A percentile compares a stretch with the other conserved stretches of the same genome.
Evolutionary conservation across 352 stramenopile genomes (phyloP).

Genomic region (Globisporangium nunn): DNA sequence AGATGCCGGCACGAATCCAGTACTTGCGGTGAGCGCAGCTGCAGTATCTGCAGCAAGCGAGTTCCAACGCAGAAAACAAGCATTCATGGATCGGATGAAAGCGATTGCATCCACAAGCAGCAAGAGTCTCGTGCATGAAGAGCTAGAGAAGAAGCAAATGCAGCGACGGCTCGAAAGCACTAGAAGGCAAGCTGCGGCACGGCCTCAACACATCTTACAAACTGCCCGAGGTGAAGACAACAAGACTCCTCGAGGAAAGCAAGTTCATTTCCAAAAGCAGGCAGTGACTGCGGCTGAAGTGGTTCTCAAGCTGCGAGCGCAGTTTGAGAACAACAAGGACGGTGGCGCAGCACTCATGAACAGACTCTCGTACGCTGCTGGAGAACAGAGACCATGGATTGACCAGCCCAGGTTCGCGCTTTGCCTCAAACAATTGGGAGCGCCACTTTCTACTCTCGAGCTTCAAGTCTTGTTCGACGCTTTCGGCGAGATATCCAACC

Average conservation of each 20-base stretch:
- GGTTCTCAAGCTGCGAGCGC: constrained; percentile 12
- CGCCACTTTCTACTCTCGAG: constrained; percentile 17
- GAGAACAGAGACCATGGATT: constrained; percentile 9
- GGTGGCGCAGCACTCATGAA: constrained; percentile 10
- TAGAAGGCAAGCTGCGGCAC: background rate
- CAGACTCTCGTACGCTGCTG: constrained; percentile 12
- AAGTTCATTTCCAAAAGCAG: constrained; percentile 14
- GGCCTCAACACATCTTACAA: background rate
- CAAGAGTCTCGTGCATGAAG: constrained; percentile 70
- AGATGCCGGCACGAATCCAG: background rate
- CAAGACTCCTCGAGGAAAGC: constrained; percentile 13
- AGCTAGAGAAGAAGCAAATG: constrained; percentile 44
- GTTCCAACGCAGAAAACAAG: constrained; percentile 63
- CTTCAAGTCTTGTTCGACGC: constrained; percentile 18
- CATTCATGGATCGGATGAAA: constrained; percentile 75
- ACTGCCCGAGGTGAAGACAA: background rate
- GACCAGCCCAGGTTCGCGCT: constrained; percentile 21
- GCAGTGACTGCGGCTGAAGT: constrained; percentile 3
- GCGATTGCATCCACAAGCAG: constrained; percentile 50
- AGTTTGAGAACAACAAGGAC: constrained; percentile 10
- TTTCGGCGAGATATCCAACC: constrained; percentile 15
- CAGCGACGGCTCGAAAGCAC: constrained; percentile 16
- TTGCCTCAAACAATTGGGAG: constrained; percentile 22
- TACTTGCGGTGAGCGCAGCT: background rate
- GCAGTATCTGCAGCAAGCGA: constrained; percentile 26